Percentiles rank a stretch among this genome's conserved stretches.
Evolutionary conservation across 208 protist species (phyloP).

Genomic region (Entamoeba nuttalli): DNA sequence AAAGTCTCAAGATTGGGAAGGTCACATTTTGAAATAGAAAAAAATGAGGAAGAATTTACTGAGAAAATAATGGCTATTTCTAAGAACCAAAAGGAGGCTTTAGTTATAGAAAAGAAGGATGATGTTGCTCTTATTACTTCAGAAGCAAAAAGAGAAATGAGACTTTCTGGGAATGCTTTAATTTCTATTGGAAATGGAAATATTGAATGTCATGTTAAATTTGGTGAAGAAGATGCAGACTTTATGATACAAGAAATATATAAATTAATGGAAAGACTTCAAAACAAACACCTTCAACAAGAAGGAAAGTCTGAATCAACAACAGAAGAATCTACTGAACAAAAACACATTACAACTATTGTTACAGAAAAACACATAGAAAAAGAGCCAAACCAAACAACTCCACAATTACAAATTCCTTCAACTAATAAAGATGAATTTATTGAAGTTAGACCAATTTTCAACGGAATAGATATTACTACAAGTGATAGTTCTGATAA

Average conservation of each 20-base stretch:
- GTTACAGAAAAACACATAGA: no score
- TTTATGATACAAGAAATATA: background rate
- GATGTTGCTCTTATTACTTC: background rate
- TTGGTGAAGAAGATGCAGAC: background rate
- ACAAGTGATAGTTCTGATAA: background rate
- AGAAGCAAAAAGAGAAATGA: background rate
- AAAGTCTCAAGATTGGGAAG: background rate
- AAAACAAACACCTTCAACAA: no score
- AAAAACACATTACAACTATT: no score
- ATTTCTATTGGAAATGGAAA: background rate
- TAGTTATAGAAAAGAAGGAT: background rate
- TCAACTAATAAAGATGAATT: no score
- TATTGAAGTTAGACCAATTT: background rate
- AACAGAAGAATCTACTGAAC: no score
- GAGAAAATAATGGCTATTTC: background rate
- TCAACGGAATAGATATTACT: background rate
- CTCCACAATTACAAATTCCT: background rate
- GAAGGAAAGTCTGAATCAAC: no score
- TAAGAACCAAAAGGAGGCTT: background rate
- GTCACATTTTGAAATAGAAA: background rate
- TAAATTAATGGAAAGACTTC: background rate
- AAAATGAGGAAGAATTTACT: background rate
- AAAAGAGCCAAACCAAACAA: background rate
- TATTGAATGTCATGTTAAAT: background rate
- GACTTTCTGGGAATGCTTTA: background rate